Conservation (phyloP, 495 filamentous ascomycete genomes). For the Penicillium pancosmium region DNA sequence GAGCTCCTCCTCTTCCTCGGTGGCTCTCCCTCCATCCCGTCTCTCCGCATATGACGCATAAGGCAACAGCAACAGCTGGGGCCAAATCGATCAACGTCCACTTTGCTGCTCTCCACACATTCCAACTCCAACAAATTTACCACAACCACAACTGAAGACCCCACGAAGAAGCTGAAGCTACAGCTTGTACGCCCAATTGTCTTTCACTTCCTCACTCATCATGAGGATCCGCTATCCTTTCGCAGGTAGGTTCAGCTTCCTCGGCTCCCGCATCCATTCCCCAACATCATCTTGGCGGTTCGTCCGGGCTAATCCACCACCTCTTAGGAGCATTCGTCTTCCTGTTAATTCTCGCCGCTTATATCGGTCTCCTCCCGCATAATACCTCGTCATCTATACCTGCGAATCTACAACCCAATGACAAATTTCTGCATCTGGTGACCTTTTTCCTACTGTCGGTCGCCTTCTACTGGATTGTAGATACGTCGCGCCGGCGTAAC, state of each 20-base stretch:
- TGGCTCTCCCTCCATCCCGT: not conserved
- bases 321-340: constrained; percentile 68
- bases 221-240: constrained; percentile 77
- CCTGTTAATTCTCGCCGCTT: constrained; percentile 74
- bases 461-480: constrained; percentile 95
- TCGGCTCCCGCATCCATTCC: not conserved
- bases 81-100: constrained; percentile 24
- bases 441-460: constrained; percentile 89
- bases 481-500: constrained; percentile 81
- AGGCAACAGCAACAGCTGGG: constrained; percentile 20
- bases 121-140: not conserved
- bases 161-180: not conserved
- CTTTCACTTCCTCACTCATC: constrained; percentile 27
- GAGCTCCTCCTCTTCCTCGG: too few relatives aligned
- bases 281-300: constrained; percentile 13
- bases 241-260: constrained; percentile 55
- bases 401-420: constrained; percentile 71
- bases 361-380: constrained; percentile 70
- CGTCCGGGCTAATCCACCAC: constrained; percentile 13
- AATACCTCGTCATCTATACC: constrained; percentile 62
- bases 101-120: constrained; percentile 9
- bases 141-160: not conserved
- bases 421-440: constrained; percentile 87
- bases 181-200: not conserved
- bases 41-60: constrained; percentile 36